Evolutionary conservation across 1,284 basidiomycete genomes (phyloP), one percentile per base, ranked within the genome.

Genomic region (Cryptococcus floricola): DNA sequence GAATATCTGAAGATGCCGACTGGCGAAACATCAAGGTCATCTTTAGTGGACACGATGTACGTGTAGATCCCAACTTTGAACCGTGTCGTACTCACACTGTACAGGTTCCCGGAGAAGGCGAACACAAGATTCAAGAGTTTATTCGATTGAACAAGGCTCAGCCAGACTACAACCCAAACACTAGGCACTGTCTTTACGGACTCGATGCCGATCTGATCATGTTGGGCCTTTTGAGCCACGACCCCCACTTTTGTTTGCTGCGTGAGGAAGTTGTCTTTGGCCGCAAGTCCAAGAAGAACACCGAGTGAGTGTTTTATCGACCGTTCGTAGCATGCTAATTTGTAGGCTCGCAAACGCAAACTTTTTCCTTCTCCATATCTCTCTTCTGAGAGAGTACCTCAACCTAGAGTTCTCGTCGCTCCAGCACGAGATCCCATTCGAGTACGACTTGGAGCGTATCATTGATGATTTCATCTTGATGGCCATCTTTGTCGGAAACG

Each of bases 81-180:
- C 4, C 8, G 16, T 42, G 16, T 3, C 16, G 62, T 51, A 63
- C 55, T 4, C 4, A 39, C 19, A 19, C 49, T 49, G 56, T 13
- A 10, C 52, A 64, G 69, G 78, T 96, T 4, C 95, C 95, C 0
- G 96, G 96, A 62, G 96, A 99, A 76, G 96, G 96, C 61, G 96
- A 99, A 75, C 96, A 99, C 83, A 99, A 99, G 82, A 95, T 99
- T 68, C 98, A 98, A 89, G 96, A 98, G 76, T 98, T 95, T 77
- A 98, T 99, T 70, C 88, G 96, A 50, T 80, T 92, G 60, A 86
- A 87, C 56, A 91, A 95, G 68, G 93, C 96, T 27, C 96, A 98
- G 76, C 89, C 89, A 9, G 88, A 89, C 72, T 96, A 98, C 65
- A 77, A 78, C 64, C 76, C 76, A 38, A 78, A 78, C 65, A 78